These are phyloP conservation scores for Lichtheimia ornata DNA, from an alignment of 371 early-diverging fungal genomes.

Conservation along the genomic window DNA sequence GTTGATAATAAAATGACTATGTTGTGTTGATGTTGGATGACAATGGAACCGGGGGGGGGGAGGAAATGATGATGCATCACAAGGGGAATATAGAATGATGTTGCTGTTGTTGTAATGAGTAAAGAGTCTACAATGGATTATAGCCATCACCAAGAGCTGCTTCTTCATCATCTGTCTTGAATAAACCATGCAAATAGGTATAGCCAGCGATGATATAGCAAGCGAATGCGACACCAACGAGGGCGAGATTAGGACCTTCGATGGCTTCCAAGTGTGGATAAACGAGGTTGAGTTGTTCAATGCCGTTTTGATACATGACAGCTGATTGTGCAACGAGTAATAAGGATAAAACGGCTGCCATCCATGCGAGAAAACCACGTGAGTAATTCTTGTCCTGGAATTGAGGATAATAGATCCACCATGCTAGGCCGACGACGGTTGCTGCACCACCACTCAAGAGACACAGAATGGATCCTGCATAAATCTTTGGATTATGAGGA, in stretches of 20 bases:
- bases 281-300: conserved; percentile 25
- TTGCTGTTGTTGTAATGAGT: background rate
- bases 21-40: too few species aligned
- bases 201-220: conserved; percentile 26
- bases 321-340: conserved; percentile 29
- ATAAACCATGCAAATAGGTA: conserved; percentile 33
- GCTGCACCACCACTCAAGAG: conserved; percentile 29
- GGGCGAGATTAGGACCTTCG: conserved; percentile 31
- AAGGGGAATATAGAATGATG: too few species aligned
- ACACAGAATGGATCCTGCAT: conserved; percentile 36
- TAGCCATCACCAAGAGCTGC: conserved; percentile 30
- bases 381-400: conserved; percentile 39
- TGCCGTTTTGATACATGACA: conserved; percentile 41
- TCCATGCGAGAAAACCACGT: conserved; percentile 42
- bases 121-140: conserved; percentile 22
- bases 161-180: conserved; percentile 24
- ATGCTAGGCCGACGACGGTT: conserved; percentile 18
- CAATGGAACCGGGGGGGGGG: too few species aligned
- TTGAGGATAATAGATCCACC: conserved; percentile 15
- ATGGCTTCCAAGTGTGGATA: conserved; percentile 43
- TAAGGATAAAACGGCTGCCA: conserved; percentile 28
- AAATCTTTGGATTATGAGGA: conserved; percentile 44
- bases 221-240: conserved; percentile 42
- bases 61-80: too few species aligned
- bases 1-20: too few species aligned